These are phyloP conservation scores for Aureobasidium melanogenum DNA, from an alignment of 2,329 filamentous ascomycete genomes.

Conservation along the genomic window DNA sequence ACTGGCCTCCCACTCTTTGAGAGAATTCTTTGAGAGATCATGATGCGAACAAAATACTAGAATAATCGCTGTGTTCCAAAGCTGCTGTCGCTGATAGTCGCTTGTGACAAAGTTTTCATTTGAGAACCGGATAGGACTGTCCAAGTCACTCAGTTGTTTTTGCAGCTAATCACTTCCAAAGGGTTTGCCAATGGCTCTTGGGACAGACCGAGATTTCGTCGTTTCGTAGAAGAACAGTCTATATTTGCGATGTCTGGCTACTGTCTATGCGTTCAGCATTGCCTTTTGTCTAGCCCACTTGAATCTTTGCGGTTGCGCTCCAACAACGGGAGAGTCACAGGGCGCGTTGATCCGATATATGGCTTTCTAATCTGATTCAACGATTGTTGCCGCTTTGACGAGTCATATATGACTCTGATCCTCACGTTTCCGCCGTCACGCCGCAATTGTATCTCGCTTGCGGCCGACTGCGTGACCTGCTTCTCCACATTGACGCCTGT, in stretches of 20 bases:
- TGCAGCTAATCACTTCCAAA: too few species aligned
- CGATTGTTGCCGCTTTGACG: too few species aligned
- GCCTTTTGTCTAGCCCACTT: background rate
- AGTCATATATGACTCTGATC: background rate
- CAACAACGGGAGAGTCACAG: background rate
- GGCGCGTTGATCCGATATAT: too few species aligned
- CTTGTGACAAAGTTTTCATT: too few species aligned
- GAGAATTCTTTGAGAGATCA: too few species aligned
- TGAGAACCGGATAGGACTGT: too few species aligned
- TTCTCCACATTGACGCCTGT: background rate
- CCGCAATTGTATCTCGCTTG: background rate
- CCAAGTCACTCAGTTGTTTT: too few species aligned
- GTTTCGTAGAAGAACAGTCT: background rate
- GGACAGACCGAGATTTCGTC: too few species aligned
- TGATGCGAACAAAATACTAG: background rate
- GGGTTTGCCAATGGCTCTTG: too few species aligned
- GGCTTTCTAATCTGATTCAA: background rate
- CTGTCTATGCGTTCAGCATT: background rate
- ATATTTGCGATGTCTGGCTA: background rate
- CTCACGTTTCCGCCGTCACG: background rate
- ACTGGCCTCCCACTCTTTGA: background rate
- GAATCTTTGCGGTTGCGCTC: background rate
- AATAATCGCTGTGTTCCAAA: background rate
- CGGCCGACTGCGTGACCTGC: too few species aligned
- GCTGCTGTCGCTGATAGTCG: background rate